phyloP scores from a whole-genome alignment of 768 basidiomycete genomes.

The Lactarius tabidus region DNA sequence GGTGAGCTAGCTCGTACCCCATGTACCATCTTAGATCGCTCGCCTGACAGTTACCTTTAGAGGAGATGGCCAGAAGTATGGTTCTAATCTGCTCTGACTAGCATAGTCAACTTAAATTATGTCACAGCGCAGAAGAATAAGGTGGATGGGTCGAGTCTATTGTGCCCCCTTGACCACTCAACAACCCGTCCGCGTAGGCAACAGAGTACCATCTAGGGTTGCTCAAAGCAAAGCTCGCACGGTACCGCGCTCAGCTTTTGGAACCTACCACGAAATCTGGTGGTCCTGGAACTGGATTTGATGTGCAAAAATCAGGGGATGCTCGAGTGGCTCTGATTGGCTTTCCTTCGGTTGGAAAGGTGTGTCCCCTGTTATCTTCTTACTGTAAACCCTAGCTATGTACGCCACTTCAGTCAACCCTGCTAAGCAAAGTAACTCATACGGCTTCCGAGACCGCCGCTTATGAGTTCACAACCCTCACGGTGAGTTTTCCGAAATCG shows the following conservation, averaged over 20 bases:
- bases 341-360: slow-evolving; percentile 94
- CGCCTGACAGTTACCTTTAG: slow-evolving; percentile 36
- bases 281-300: slow-evolving; percentile 78
- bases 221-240: slow-evolving; percentile 90
- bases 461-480: slow-evolving; percentile 94
- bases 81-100: not conserved
- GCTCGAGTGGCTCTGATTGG: slow-evolving; percentile 90
- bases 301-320: slow-evolving; percentile 85
- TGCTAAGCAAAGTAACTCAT: slow-evolving; percentile 87
- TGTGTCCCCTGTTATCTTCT: slow-evolving; percentile 26
- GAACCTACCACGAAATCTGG: slow-evolving; percentile 87
- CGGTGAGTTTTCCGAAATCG: slow-evolving; percentile 41
- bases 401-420: slow-evolving; percentile 63
- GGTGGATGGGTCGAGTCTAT: slow-evolving; percentile 44
- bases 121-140: slow-evolving; percentile 89
- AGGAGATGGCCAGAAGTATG: slow-evolving; percentile 97
- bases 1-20: slow-evolving; percentile 46
- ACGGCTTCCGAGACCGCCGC: slow-evolving; percentile 87
- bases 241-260: slow-evolving; percentile 91
- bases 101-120: slow-evolving; percentile 5
- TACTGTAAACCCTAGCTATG: slow-evolving; percentile 3
- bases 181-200: slow-evolving; percentile 45
- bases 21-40: not conserved
- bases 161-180: not conserved
- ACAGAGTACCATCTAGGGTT: slow-evolving; percentile 94